Percentiles rank a stretch among this genome's conserved stretches.
These are phyloP conservation scores for Boletus rubescentipes DNA, from an alignment of 768 basidiomycete genomes.

Conservation along the genomic window DNA sequence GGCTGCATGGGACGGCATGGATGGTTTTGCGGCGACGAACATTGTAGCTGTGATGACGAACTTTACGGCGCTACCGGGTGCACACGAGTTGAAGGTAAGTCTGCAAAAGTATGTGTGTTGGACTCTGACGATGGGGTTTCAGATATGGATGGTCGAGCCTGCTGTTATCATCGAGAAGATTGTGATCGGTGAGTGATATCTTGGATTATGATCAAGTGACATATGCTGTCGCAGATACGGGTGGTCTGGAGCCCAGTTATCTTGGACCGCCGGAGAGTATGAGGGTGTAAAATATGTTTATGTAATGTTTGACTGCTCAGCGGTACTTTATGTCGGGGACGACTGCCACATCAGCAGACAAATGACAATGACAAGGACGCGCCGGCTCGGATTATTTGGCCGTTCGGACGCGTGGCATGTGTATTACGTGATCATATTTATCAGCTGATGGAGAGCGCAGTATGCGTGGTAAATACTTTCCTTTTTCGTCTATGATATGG, in stretches of 20 bases:
- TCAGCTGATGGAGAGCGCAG: background rate
- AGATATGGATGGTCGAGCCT: slow-evolving; percentile 1
- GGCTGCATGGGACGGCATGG: background rate
- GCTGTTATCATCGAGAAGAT: background rate
- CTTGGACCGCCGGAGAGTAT: background rate
- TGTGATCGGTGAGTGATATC: background rate
- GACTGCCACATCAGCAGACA: no score
- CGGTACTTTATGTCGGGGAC: no score
- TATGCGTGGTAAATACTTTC: slow-evolving; percentile 15
- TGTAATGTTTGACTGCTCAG: background rate
- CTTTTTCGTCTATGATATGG: background rate
- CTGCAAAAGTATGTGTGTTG: background rate
- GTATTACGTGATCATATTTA: no score
- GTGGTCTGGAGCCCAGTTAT: background rate
- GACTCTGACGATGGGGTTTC: background rate
- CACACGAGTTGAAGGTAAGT: background rate
- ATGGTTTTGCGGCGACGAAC: background rate
- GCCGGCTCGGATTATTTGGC: no score
- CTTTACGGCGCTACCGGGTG: background rate
- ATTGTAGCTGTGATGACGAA: background rate
- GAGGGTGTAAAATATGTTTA: background rate
- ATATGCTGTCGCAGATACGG: background rate
- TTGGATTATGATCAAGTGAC: background rate
- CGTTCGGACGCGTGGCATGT: no score
- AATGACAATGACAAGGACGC: no score